Percentiles rank a stretch among this genome's conserved stretches.
These are phyloP conservation scores for Scedosporium dehoogii DNA, from an alignment of 2,329 filamentous ascomycete species.

Conservation along the genomic window DNA sequence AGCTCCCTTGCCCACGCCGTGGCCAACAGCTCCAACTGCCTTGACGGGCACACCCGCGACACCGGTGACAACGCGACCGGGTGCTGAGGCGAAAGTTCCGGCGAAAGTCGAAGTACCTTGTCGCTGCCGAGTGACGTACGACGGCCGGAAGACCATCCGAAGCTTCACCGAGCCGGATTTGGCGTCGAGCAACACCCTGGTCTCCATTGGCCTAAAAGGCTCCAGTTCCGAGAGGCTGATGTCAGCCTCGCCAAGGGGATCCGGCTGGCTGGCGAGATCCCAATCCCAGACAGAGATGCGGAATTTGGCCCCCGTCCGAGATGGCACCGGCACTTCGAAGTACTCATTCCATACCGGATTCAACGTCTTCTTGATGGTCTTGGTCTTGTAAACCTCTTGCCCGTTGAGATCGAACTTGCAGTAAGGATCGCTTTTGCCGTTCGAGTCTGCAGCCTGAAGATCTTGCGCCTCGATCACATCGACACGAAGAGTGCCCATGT, in stretches of 20 bases:
- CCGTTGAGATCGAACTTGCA: slow-evolving; percentile 90
- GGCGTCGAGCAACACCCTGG: slow-evolving; percentile 68
- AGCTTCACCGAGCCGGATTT: slow-evolving; percentile 79
- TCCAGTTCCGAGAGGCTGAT: slow-evolving; percentile 75
- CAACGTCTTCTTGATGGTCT: slow-evolving; percentile 92
- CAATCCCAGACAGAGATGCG: slow-evolving; percentile 81
- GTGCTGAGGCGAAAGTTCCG: slow-evolving; percentile 73
- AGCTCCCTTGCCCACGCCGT: slow-evolving; percentile 78
- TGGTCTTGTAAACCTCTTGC: slow-evolving; percentile 87
- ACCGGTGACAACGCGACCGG: slow-evolving; percentile 77
- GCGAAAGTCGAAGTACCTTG: slow-evolving; percentile 91
- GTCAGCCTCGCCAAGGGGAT: slow-evolving; percentile 68
- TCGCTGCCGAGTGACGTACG: slow-evolving; percentile 76
- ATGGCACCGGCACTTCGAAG: slow-evolving; percentile 76
- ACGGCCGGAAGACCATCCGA: slow-evolving; percentile 82
- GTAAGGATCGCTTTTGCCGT: slow-evolving; percentile 95
- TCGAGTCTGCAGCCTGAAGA: slow-evolving; percentile 87
- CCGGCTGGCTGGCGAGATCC: slow-evolving; percentile 92
- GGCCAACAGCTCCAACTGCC: slow-evolving; percentile 63
- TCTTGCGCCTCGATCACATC: slow-evolving; percentile 80
- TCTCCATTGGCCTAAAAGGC: slow-evolving; percentile 72
- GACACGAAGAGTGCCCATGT: slow-evolving; percentile 92
- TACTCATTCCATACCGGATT: slow-evolving; percentile 93
- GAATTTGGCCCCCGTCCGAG: slow-evolving; percentile 77
- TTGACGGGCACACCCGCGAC: slow-evolving; percentile 87